A percentile compares a stretch with the other conserved stretches of the same genome.
These are phyloP conservation scores for Salisapilia sapeloensis DNA, from an alignment of 352 stramenopile species.

Conservation along the genomic window DNA sequence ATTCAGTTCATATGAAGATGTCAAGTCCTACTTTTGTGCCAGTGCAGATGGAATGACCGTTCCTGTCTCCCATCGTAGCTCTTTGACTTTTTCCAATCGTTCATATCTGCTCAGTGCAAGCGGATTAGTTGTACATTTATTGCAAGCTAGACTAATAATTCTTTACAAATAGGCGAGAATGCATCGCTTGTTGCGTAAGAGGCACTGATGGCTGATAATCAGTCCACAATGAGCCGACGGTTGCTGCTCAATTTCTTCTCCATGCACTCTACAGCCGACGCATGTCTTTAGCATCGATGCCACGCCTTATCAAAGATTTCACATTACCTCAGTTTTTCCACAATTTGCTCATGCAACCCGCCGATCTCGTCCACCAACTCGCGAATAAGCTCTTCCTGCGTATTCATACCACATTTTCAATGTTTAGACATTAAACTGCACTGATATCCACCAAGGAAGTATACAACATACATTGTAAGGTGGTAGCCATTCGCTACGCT, in stretches of 20 bases:
- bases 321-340: conserved; percentile 45
- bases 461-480: conserved; percentile 83
- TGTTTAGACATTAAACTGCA: conserved; percentile 1
- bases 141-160: neutral
- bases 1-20: neutral
- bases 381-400: conserved; percentile 63
- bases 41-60: conserved; percentile 69
- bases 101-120: conserved; percentile 28
- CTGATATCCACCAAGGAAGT: conserved; percentile 2
- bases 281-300: neutral
- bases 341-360: conserved; percentile 48
- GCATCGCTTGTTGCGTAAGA: conserved; percentile 84
- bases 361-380: conserved; percentile 65
- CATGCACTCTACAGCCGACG: conserved; percentile 20
- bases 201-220: conserved; percentile 79
- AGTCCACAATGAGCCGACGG: conserved; percentile 50
- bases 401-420: neutral
- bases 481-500: conserved; percentile 84
- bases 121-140: too few relatives aligned
- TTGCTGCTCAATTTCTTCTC: conserved; percentile 42
- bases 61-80: conserved; percentile 81
- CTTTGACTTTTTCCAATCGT: conserved; percentile 78
- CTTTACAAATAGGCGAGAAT: conserved; percentile 78
- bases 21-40: conserved; percentile 33
- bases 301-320: neutral